Evolutionary conservation across 352 stramenopile genomes (phyloP).

Genomic region (Phytophthora idaei): DNA sequence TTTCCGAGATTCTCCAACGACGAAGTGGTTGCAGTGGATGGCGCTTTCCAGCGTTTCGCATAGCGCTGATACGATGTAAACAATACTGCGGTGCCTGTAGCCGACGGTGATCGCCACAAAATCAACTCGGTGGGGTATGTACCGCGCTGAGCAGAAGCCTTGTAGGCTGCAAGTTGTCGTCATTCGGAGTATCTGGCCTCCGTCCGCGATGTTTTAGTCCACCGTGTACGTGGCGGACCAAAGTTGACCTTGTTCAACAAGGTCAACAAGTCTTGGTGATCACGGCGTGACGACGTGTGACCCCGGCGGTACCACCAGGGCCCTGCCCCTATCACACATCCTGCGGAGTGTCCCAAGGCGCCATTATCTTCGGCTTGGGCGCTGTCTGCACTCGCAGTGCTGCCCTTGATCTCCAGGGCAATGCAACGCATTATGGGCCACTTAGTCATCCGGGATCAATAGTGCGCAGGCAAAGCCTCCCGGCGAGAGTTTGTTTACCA

Average conservation of each 20-base stretch:
- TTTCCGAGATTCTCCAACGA: constrained; percentile 17
- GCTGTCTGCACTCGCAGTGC: neutral
- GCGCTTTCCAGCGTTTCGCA: constrained; percentile 33
- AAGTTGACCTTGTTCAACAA: constrained; percentile 12
- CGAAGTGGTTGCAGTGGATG: constrained; percentile 21
- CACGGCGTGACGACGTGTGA: constrained; percentile 16
- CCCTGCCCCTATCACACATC: constrained; percentile 34
- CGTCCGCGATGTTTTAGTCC: too few relatives aligned
- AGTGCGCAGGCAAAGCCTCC: neutral
- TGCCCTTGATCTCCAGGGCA: neutral
- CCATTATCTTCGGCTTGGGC: neutral
- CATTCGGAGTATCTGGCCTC: neutral
- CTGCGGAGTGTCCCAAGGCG: constrained; percentile 25
- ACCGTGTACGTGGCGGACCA: constrained; percentile 14
- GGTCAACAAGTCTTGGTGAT: constrained; percentile 5
- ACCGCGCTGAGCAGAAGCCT: neutral
- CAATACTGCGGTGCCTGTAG: neutral
- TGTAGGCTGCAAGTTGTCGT: neutral
- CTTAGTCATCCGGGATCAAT: neutral
- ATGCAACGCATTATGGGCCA: neutral
- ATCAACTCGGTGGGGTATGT: neutral
- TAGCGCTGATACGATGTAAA: constrained; percentile 1
- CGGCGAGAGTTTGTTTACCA: neutral
- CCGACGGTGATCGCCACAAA: neutral
- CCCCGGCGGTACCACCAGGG: constrained; percentile 20